These are phyloP conservation scores for Odontarrhena argentea DNA, from an alignment of 345 rosid species.

Conservation along the genomic window DNA sequence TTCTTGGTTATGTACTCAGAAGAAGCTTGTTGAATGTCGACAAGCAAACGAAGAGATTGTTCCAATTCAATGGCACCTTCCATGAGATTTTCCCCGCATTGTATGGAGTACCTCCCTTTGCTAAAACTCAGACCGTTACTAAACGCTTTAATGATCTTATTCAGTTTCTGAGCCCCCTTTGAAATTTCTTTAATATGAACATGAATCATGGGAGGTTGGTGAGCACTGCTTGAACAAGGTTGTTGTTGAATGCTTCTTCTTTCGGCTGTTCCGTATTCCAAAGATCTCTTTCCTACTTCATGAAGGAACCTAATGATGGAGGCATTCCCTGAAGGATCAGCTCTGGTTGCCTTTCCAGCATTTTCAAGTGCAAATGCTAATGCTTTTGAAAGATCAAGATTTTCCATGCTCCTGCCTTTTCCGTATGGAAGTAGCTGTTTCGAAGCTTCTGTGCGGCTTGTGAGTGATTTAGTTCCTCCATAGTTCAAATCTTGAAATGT, in stretches of 20 bases:
- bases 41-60: constrained; percentile 79
- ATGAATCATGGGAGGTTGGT: constrained; percentile 56
- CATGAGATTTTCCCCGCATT: constrained; percentile 71
- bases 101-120: constrained; percentile 57
- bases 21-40: constrained; percentile 73
- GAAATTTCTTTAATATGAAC: constrained; percentile 77
- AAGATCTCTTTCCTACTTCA: constrained; percentile 60
- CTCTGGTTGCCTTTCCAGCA: constrained; percentile 63
- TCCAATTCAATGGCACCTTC: constrained; percentile 83
- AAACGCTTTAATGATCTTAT: constrained; percentile 74
- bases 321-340: constrained; percentile 53
- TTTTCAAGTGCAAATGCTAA: constrained; percentile 75
- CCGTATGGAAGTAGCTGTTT: constrained; percentile 61
- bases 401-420: constrained; percentile 48
- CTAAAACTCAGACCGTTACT: constrained; percentile 65
- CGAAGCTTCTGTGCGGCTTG: constrained; percentile 41
- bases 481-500: constrained; percentile 45
- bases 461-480: constrained; percentile 44
- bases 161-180: constrained; percentile 71
- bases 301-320: constrained; percentile 64
- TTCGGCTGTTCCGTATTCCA: constrained; percentile 46
- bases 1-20: constrained; percentile 49
- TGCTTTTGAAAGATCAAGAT: constrained; percentile 66
- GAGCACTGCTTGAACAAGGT: constrained; percentile 45
- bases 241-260: constrained; percentile 45